These are phyloP conservation scores for Mycena rosella DNA, from an alignment of 768 basidiomycete species.

Conservation along the genomic window DNA sequence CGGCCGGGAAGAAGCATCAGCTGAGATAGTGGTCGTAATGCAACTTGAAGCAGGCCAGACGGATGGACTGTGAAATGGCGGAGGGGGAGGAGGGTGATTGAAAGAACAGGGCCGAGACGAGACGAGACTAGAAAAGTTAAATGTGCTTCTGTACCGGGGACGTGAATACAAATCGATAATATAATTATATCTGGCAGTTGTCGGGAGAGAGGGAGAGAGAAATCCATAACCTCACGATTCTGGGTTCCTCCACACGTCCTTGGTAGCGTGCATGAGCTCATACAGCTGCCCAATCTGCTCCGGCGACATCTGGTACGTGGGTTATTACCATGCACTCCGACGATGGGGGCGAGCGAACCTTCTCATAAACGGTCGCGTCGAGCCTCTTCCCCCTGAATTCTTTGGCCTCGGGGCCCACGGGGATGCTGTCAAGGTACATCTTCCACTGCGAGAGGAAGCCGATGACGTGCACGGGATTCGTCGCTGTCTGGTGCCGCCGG, in stretches of 20 bases:
- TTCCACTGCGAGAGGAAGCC: slow-evolving; percentile 98
- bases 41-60: no score
- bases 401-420: slow-evolving; percentile 57
- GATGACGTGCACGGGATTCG: slow-evolving; percentile 92
- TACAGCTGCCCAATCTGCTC: slow-evolving; percentile 96
- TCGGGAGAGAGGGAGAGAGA: no score
- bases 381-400: slow-evolving; percentile 74
- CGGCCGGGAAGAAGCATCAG: no score
- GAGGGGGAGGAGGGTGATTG: no score
- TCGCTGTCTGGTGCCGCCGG: slow-evolving; percentile 79
- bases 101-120: no score
- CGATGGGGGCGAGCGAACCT: slow-evolving; percentile 57
- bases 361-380: slow-evolving; percentile 80
- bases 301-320: slow-evolving; percentile 74
- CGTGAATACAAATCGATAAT: no score
- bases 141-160: no score
- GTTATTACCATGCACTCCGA: neutral
- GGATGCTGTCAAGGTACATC: slow-evolving; percentile 83
- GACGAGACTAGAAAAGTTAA: no score
- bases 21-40: no score
- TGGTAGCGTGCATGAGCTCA: slow-evolving; percentile 93
- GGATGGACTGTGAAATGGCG: no score
- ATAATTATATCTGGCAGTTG: no score
- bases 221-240: neutral
- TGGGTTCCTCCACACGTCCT: slow-evolving; percentile 82